Base-by-base conservation (phyloP, 1,284 basidiomycete genomes). In the Tausonia pullulans region DNA sequence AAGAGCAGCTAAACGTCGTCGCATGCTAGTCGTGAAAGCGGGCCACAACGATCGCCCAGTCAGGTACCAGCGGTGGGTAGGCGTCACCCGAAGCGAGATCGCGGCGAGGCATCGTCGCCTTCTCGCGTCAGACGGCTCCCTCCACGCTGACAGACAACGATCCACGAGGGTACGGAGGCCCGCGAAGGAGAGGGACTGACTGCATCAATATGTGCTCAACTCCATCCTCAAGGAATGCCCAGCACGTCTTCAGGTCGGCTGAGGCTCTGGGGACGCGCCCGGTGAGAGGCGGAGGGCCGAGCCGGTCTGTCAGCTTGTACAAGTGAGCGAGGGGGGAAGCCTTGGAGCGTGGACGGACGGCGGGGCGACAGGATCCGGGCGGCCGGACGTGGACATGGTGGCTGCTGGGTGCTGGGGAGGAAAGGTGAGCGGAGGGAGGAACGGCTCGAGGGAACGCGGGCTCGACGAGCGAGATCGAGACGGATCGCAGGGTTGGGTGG, bases 171-270 rank as follows among this genome's bases (percentile, higher is more conserved):
- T 27, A 27, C 27, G 27, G 27, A 27, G 27, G 27, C 27, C 27
- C 27, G 27, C 27, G 5, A n/a, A 39, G 50, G 44, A 48, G 49
- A 44, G 41, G 43, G 9, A 69, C 76, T 62, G 50, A 78, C 74
- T 77, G 83, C 67, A 86, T 90, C 90, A 93, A 93, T 79, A 93
- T 92, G 75, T 91, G 89, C 76, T 93, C 88, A 66, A 96, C 90
- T 58, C 93, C 93, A 65, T 85, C 84, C 74, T 87, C 84, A 69
- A 97, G 85, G 75, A 89, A 95, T 8, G 80, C 75, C 94, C 94
- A 97, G 48, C 90, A 92, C 62, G 89, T 89, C 67, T 85, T 81
- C 64, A 91, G 81, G 73, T 90, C 87, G 48, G 87, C 84, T 16
- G 53, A 57, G 40, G 43, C 46, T 40, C 60, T 62, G 60, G 11